phyloP scores from a whole-genome alignment of 371 early-diverging fungal species.

The Rhizopus delemar region DNA sequence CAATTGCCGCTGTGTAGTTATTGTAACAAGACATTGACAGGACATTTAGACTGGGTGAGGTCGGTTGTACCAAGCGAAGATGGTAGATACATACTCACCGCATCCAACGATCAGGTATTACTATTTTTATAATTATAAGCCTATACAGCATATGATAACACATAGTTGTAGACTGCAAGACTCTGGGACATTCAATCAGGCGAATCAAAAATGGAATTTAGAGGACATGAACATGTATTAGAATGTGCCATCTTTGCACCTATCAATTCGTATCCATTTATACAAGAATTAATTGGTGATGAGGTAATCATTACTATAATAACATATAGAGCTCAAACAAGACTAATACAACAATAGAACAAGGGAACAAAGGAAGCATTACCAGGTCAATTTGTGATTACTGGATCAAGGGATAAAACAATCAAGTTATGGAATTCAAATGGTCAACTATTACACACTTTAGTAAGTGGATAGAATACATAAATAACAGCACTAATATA shows the following conservation, averaged over 20 bases:
- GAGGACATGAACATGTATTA: conserved; percentile 94
- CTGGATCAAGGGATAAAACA: conserved; percentile 89
- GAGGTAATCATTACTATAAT: conserved; percentile 39
- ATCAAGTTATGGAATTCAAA: conserved; percentile 87
- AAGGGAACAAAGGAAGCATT: conserved; percentile 31
- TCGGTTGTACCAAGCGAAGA: conserved; percentile 69
- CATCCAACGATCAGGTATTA: conserved; percentile 84
- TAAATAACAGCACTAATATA: background rate
- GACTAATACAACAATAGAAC: conserved; percentile 7
- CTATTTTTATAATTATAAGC: background rate
- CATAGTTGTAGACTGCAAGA: conserved; percentile 64
- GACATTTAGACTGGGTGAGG: conserved; percentile 90
- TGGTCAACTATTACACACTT: conserved; percentile 72
- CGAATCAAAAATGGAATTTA: conserved; percentile 73
- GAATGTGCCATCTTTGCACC: conserved; percentile 89
- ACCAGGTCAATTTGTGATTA: conserved; percentile 74
- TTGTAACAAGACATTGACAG: conserved; percentile 76
- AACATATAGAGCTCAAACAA: background rate
- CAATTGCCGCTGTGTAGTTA: conserved; percentile 49
- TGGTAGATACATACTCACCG: conserved; percentile 70
- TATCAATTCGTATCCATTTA: conserved; percentile 56
- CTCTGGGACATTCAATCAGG: conserved; percentile 80
- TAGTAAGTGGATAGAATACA: conserved; percentile 45
- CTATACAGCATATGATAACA: background rate
- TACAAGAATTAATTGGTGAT: conserved; percentile 71